phyloP scores from a whole-genome alignment of 2,329 filamentous ascomycete genomes.

The Microcyclospora pomicola region DNA sequence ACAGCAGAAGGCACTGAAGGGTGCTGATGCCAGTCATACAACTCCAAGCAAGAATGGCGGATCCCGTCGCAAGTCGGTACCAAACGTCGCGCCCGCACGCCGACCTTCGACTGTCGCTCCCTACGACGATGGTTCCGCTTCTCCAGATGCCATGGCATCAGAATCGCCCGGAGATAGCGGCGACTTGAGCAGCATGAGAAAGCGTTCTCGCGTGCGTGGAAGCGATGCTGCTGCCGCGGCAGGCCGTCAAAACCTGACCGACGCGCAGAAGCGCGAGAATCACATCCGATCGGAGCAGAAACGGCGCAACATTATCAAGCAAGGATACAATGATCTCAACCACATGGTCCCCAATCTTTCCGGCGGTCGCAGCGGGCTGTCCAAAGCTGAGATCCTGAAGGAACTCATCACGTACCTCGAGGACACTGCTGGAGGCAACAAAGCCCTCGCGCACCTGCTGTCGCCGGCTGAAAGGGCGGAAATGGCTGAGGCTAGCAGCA shows the following conservation, averaged over 20 bases:
- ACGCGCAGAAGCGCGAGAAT: slow-evolving; percentile 72
- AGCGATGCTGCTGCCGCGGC: neutral
- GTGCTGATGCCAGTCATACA: slow-evolving; percentile 1
- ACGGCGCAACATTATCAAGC: slow-evolving; percentile 64
- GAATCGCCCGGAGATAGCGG: neutral
- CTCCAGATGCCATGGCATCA: neutral
- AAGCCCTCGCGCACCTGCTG: too few relatives aligned
- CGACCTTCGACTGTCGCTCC: neutral
- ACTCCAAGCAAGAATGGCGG: slow-evolving; percentile 2
- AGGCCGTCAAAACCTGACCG: slow-evolving; percentile 45
- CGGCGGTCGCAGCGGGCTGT: slow-evolving; percentile 51
- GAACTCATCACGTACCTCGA: slow-evolving; percentile 67
- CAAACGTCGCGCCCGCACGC: neutral
- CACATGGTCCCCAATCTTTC: slow-evolving; percentile 61
- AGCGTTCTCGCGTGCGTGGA: too few relatives aligned
- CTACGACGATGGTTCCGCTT: neutral
- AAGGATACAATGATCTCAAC: slow-evolving; percentile 69
- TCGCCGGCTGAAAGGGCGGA: too few relatives aligned
- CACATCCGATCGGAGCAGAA: slow-evolving; percentile 84
- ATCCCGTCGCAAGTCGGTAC: slow-evolving; percentile 8
- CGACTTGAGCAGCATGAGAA: neutral
- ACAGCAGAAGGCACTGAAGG: neutral
- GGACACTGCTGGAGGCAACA: slow-evolving; percentile 4
- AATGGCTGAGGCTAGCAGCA: too few relatives aligned
- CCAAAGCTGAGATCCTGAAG: slow-evolving; percentile 66